These are phyloP conservation scores for Russula olivacea DNA, from an alignment of 768 basidiomycete genomes.

Conservation along the genomic window DNA sequence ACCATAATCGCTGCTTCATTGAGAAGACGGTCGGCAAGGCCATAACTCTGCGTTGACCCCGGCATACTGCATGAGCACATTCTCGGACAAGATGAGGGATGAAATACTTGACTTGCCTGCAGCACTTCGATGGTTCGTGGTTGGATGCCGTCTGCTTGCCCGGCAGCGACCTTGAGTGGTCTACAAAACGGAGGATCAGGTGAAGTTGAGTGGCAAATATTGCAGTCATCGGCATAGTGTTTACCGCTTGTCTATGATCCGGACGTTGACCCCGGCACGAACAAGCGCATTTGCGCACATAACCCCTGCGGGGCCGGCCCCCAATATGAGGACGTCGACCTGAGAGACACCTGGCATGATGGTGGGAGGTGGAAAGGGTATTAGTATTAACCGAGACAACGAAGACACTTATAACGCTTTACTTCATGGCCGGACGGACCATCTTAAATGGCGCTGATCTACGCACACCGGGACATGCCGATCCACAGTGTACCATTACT, in stretches of 20 bases:
- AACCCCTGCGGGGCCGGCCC: constrained; percentile 56
- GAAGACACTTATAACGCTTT: background rate
- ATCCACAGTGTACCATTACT: background rate
- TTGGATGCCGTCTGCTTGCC: constrained; percentile 53
- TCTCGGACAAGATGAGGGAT: too few relatives aligned
- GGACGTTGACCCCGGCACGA: constrained; percentile 50
- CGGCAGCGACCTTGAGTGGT: constrained; percentile 36
- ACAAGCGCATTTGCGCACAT: constrained; percentile 66
- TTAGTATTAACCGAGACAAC: background rate
- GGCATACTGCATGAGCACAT: background rate
- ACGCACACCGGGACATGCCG: background rate
- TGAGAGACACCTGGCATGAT: constrained; percentile 32
- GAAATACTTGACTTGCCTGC: constrained; percentile 31
- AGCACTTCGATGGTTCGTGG: constrained; percentile 50
- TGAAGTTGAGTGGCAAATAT: background rate
- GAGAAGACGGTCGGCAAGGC: constrained; percentile 58
- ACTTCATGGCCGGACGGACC: background rate
- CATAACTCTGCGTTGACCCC: constrained; percentile 54
- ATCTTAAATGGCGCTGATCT: background rate
- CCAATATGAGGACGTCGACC: constrained; percentile 57
- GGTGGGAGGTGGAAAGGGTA: background rate
- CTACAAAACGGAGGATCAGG: constrained; percentile 25
- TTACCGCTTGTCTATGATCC: constrained; percentile 55
- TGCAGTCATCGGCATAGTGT: background rate
- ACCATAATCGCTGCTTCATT: constrained; percentile 65